A percentile compares a stretch with the other conserved stretches of the same genome.
Evolutionary conservation across 2,329 filamentous ascomycete genomes (phyloP).

Genomic region (Talaromyces sp.): DNA sequence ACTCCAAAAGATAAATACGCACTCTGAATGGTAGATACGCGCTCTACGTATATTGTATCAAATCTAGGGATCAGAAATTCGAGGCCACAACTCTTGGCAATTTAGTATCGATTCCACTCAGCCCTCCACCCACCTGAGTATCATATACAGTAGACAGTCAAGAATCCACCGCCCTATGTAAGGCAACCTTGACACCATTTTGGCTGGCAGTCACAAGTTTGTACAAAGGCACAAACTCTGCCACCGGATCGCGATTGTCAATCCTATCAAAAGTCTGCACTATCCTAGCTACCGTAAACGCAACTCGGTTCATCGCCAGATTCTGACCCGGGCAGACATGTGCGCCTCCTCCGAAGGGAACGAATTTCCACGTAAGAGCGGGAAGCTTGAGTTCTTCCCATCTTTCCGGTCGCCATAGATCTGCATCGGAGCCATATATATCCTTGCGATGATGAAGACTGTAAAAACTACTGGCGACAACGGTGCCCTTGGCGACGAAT

Average conservation of each 20-base stretch:
- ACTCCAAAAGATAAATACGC: too few species aligned
- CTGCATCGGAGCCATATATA: constrained; percentile 45
- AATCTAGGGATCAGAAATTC: too few species aligned
- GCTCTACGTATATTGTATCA: too few species aligned
- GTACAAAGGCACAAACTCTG: constrained; percentile 13
- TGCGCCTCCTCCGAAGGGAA: constrained; percentile 28
- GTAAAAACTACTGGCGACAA: constrained; percentile 64
- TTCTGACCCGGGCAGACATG: constrained; percentile 26
- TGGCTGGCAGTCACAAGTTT: constrained; percentile 16
- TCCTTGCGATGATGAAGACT: constrained; percentile 68
- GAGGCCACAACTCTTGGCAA: too few species aligned
- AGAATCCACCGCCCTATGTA: not conserved
- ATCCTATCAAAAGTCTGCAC: constrained; percentile 3
- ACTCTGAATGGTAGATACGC: too few species aligned
- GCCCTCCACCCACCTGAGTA: too few species aligned
- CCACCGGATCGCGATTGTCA: constrained; percentile 13
- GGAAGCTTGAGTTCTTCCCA: constrained; percentile 50
- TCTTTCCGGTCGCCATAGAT: constrained; percentile 48
- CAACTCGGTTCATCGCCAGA: constrained; percentile 14
- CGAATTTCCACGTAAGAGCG: constrained; percentile 42
- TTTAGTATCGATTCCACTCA: not conserved
- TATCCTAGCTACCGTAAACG: constrained; percentile 8
- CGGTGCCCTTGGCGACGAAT: constrained; percentile 62
- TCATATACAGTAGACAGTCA: not conserved
- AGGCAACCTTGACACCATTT: constrained; percentile 15